Evolutionary conservation across 345 rosid species (phyloP).

Genomic region (Eucalyptus curtisii): DNA sequence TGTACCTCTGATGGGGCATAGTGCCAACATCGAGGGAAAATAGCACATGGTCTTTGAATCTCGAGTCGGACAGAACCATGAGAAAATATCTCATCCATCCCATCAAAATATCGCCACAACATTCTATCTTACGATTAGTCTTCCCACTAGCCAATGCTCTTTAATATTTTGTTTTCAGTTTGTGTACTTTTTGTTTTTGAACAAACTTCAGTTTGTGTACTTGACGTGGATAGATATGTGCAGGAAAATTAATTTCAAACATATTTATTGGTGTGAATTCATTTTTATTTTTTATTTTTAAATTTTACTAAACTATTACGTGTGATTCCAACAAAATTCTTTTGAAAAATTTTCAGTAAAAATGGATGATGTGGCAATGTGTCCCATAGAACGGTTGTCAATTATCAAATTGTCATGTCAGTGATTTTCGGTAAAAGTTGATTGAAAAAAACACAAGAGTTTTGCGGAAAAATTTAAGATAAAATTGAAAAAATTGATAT

Average conservation of each 20-base stretch:
- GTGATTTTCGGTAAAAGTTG: rapidly evolving
- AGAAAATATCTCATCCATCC: background rate
- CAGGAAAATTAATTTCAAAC: background rate
- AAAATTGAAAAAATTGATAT: rapidly evolving
- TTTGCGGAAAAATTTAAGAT: rapidly evolving
- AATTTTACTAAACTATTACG: too few relatives aligned
- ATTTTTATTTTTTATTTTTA: background rate
- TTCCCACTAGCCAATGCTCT: background rate
- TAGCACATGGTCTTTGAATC: background rate
- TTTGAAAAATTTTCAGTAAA: rapidly evolving
- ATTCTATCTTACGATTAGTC: background rate
- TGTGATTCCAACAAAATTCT: too few relatives aligned
- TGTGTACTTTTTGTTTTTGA: background rate
- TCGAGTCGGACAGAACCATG: background rate
- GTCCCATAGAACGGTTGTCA: rapidly evolving
- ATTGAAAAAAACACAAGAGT: rapidly evolving
- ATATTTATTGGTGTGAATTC: background rate
- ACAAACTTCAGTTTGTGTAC: background rate
- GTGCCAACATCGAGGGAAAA: background rate
- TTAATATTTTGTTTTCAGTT: background rate
- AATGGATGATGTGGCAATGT: too few relatives aligned
- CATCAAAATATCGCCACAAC: background rate
- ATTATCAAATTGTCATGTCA: rapidly evolving
- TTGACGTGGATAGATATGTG: background rate
- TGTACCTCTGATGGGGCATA: background rate